Conservation (phyloP, 805 yeast species). For the Candida methanosorbosa region DNA sequence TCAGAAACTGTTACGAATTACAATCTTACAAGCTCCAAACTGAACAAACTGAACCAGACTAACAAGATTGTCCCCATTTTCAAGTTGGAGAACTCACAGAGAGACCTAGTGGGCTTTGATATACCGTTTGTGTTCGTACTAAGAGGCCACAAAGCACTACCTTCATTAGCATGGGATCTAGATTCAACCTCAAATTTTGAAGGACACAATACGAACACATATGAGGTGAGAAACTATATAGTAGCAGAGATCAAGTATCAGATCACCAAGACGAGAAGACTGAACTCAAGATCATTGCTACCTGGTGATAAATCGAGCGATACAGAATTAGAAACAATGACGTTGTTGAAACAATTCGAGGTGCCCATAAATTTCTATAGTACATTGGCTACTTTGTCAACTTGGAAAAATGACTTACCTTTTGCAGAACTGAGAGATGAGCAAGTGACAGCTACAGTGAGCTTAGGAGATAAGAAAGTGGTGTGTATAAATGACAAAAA, state of each 20-base stretch:
- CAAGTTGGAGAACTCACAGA: too few relatives aligned
- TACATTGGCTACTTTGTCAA: not conserved
- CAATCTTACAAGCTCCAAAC: too few relatives aligned
- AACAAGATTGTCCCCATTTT: not conserved
- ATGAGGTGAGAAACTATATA: not conserved
- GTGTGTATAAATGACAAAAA: not conserved
- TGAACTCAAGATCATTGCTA: not conserved
- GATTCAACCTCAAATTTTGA: not conserved
- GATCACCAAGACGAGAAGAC: not conserved
- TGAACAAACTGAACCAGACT: too few relatives aligned
- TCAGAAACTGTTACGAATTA: too few relatives aligned
- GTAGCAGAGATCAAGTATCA: not conserved
- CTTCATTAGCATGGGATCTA: not conserved
- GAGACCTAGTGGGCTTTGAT: not conserved
- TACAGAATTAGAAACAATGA: not conserved
- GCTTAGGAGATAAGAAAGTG: not conserved
- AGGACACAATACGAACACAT: too few relatives aligned
- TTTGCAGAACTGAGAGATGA: not conserved
- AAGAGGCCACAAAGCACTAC: not conserved
- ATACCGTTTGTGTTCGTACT: not conserved
- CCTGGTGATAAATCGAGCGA: not conserved
- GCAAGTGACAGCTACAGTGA: not conserved
- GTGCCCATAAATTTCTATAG: not conserved
- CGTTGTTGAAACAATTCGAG: not conserved
- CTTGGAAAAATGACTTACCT: not conserved